phyloP scores from a whole-genome alignment of 345 rosid species.

The Kandelia obovata region DNA sequence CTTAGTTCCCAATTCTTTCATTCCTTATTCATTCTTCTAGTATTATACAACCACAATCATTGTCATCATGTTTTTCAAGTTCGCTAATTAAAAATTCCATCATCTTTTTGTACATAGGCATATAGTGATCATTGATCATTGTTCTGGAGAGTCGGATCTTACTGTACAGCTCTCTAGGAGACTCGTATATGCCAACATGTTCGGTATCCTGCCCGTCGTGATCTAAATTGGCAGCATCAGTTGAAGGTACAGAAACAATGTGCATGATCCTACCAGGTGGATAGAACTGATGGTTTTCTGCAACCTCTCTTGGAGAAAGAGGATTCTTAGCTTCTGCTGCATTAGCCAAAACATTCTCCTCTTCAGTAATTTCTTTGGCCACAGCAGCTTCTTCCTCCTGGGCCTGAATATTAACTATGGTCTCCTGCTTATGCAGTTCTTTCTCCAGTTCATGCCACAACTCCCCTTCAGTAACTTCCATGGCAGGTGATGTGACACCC shows the following conservation, averaged over 20 bases:
- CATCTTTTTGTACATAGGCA: slow-evolving; percentile 94
- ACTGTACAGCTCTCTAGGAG: slow-evolving; percentile 83
- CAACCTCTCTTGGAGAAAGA: slow-evolving; percentile 37
- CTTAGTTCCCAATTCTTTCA: neutral
- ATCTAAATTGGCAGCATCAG: slow-evolving; percentile 20
- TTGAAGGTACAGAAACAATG: slow-evolving; percentile 47
- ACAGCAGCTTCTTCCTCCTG: slow-evolving; percentile 78
- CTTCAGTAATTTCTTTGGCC: slow-evolving; percentile 67
- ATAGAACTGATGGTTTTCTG: slow-evolving; percentile 67
- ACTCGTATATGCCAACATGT: slow-evolving; percentile 58
- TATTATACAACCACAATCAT: slow-evolving; percentile 23
- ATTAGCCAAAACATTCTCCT: slow-evolving; percentile 51
- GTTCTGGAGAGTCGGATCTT: slow-evolving; percentile 84
- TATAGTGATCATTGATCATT: slow-evolving; percentile 93
- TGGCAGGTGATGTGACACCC: slow-evolving; percentile 32
- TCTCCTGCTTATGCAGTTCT: slow-evolving; percentile 69
- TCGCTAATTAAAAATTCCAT: slow-evolving; percentile 68
- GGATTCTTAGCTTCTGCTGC: slow-evolving; percentile 36
- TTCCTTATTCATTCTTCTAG: slow-evolving; percentile 9
- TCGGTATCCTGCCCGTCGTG: slow-evolving; percentile 24
- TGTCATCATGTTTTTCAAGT: slow-evolving; percentile 46
- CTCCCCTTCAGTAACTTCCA: slow-evolving; percentile 64
- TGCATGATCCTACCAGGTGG: slow-evolving; percentile 91
- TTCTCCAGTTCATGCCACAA: slow-evolving; percentile 85
- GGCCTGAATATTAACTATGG: slow-evolving; percentile 47